Base-by-base conservation (phyloP, 2,329 filamentous ascomycete genomes). In the Tolypocladium nubicola region DNA sequence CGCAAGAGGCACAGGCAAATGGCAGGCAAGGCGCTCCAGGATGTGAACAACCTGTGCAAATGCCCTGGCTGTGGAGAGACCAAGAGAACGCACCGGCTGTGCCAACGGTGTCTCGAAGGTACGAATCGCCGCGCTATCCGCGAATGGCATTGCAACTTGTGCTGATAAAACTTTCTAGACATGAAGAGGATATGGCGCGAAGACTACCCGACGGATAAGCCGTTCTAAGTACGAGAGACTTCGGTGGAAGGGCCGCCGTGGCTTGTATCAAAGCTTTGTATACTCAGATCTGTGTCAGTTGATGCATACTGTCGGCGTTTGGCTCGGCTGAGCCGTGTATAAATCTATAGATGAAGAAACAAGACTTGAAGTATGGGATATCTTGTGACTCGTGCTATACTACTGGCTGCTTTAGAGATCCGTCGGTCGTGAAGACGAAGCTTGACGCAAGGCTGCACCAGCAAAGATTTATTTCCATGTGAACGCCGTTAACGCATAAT, bases 1-100 rank as follows among this genome's bases (percentile, higher is more conserved):
- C 96, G 94, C 78, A 96, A 91, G 80, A 83, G 94, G 65, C 87
- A 91, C 69, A 85, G 95, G 67, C 91, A 96, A 70, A 88, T 97
- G 86, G 93, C 92, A 30, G 94, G 94, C 68, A 99, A 99, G 76
- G 93, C 86, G 50, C 74, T 99, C 65, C 89, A 96, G 76, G 94
- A 99, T 70, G 85, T 96, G 58, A 94, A 88, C 61, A 83, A 84
- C 56, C 75, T 99, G 64, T 96, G 91, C 76, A 89, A 85, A 68
- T 99, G 94, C 70, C 89, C 93, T 0, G 89, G 86, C 16, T 99
- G 94, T 67, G 95, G 94, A 53, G 83, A 88, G 69, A 76, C 85
- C 33, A 99, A 99, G 79, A 86, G 90, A 69, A 87, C 90, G 67
- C 94, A 99, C 76, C 78, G 91, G 40, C 72, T 99, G 62, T 99